Conservation (phyloP, 169 alveolate genomes). For the Babesia bigemina region DNA sequence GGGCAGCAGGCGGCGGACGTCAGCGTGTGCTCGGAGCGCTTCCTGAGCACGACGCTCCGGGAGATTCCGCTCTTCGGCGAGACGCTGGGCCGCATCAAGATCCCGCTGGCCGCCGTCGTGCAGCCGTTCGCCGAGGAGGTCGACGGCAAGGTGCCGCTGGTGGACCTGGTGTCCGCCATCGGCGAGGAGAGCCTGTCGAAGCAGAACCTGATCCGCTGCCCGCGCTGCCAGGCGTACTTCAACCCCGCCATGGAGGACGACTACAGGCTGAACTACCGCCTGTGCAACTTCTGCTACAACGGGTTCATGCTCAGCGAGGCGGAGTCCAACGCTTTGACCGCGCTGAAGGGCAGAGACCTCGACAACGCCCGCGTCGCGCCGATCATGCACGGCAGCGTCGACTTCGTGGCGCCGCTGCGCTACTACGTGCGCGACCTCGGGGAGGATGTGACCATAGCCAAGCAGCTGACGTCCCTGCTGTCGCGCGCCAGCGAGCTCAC, state of each 20-base stretch:
- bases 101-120: slow-evolving; percentile 75
- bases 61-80: slow-evolving; percentile 73
- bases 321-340: slow-evolving; percentile 50
- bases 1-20: slow-evolving; percentile 35
- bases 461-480: background rate
- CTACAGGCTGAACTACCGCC: slow-evolving; percentile 31
- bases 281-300: slow-evolving; percentile 74
- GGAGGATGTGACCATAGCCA: background rate
- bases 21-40: slow-evolving; percentile 68
- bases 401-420: slow-evolving; percentile 69
- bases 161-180: slow-evolving; percentile 67
- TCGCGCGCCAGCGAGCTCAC: slow-evolving; percentile 20
- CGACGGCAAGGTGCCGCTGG: slow-evolving; percentile 58
- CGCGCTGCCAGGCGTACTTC: slow-evolving; percentile 71
- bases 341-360: slow-evolving; percentile 42
- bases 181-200: slow-evolving; percentile 58
- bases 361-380: slow-evolving; percentile 49
- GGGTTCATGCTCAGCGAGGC: slow-evolving; percentile 60
- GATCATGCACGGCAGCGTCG: slow-evolving; percentile 72
- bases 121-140: slow-evolving; percentile 77
- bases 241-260: slow-evolving; percentile 71
- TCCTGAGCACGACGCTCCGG: slow-evolving; percentile 65
- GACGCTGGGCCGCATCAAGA: slow-evolving; percentile 57
- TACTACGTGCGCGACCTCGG: slow-evolving; percentile 31
- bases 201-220: slow-evolving; percentile 72